Conservation (phyloP, 768 basidiomycete species). For the Naganishia vaughanmartiniae region DNA sequence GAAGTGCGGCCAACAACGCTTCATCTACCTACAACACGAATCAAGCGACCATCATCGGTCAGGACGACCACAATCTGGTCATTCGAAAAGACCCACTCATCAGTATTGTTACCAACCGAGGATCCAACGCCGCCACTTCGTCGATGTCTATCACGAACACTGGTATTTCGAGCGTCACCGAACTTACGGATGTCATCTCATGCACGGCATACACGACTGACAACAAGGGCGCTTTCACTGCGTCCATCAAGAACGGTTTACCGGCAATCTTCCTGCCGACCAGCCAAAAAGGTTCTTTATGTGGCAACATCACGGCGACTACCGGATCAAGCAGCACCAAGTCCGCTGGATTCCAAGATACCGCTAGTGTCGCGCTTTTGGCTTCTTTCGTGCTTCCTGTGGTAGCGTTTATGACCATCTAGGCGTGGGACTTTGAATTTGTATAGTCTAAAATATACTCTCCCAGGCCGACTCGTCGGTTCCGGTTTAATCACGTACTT, state of each 20-base stretch:
- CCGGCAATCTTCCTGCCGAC: constrained; percentile 43
- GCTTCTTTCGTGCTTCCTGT: neutral
- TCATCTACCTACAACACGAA: constrained; percentile 45
- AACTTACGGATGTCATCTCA: constrained; percentile 43
- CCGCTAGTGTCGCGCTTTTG: neutral
- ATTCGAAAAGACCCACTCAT: constrained; percentile 45
- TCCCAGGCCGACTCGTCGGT: neutral
- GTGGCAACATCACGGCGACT: constrained; percentile 12
- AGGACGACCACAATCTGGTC: constrained; percentile 39
- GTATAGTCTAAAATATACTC: neutral
- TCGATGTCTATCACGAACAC: constrained; percentile 37
- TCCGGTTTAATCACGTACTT: neutral
- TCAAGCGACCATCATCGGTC: constrained; percentile 39
- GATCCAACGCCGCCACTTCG: constrained; percentile 34
- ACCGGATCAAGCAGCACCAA: constrained; percentile 4
- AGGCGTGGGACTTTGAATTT: neutral
- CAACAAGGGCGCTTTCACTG: constrained; percentile 39
- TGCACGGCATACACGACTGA: constrained; percentile 43
- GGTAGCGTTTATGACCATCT: neutral
- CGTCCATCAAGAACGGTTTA: constrained; percentile 38
- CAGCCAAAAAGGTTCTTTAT: constrained; percentile 35
- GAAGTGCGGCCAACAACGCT: constrained; percentile 42
- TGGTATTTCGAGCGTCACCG: constrained; percentile 36
- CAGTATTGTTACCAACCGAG: constrained; percentile 46
- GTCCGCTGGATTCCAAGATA: constrained; percentile 19